These are phyloP conservation scores for Cryptococcus sp. DNA, from an alignment of 1,284 basidiomycete species.

Conservation along the genomic window DNA sequence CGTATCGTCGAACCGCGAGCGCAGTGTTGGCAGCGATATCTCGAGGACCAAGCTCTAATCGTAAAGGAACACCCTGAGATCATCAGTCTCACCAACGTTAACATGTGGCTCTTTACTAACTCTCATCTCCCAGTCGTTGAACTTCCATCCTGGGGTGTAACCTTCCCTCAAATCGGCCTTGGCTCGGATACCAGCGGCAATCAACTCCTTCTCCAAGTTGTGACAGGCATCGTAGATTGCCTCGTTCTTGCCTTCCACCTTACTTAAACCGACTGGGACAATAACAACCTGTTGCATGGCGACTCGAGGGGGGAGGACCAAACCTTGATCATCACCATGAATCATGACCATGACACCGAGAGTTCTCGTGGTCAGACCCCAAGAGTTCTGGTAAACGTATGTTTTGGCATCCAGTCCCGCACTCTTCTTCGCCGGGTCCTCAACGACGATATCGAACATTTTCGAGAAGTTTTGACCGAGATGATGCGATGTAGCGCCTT, in stretches of 20 bases:
- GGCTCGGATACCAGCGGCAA: constrained; percentile 71
- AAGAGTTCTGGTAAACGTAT: constrained; percentile 96
- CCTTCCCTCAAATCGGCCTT: constrained; percentile 90
- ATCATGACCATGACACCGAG: constrained; percentile 99
- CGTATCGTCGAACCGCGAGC: constrained; percentile 83
- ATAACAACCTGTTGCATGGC: constrained; percentile 88
- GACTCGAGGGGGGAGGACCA: constrained; percentile 92
- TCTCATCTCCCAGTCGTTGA: constrained; percentile 99
- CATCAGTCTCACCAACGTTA: neutral
- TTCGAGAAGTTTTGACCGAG: constrained; percentile 98
- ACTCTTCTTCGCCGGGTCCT: constrained; percentile 65
- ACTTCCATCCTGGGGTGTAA: constrained; percentile 98
- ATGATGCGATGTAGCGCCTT: constrained; percentile 96
- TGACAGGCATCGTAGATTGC: constrained; percentile 74
- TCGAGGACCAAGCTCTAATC: constrained; percentile 92
- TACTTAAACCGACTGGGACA: constrained; percentile 83
- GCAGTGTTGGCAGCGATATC: constrained; percentile 82
- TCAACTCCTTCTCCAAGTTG: constrained; percentile 65
- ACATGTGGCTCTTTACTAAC: constrained; percentile 43
- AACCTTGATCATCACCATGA: constrained; percentile 95
- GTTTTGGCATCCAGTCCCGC: constrained; percentile 52
- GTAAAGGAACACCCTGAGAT: constrained; percentile 82
- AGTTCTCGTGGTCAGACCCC: constrained; percentile 93
- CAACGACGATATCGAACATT: constrained; percentile 98
- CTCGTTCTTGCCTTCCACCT: constrained; percentile 55